These are phyloP conservation scores for Phylloporus sp. DNA, from an alignment of 768 basidiomycete genomes.

Conservation along the genomic window DNA sequence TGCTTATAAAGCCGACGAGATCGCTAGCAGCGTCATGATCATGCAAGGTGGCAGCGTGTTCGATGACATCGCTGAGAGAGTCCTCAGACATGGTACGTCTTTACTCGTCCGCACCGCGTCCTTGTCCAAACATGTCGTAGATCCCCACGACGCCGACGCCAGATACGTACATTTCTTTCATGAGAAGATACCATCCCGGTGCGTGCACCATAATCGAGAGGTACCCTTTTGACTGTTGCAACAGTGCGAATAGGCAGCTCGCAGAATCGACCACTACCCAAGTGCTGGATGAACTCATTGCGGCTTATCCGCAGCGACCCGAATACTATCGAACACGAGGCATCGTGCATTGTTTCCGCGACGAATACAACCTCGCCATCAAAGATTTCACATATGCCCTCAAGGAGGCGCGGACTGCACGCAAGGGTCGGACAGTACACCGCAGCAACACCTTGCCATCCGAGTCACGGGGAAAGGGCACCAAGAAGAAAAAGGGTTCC, in stretches of 20 bases:
- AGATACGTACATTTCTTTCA: conserved; percentile 93
- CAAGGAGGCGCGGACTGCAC: conserved; percentile 67
- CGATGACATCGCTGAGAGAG: conserved; percentile 87
- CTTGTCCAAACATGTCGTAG: conserved; percentile 33
- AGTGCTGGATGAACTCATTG: conserved; percentile 78
- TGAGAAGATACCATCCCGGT: conserved; percentile 93
- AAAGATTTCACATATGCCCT: conserved; percentile 82
- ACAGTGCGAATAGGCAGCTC: conserved; percentile 56
- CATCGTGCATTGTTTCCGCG: conserved; percentile 84
- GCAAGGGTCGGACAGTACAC: conserved; percentile 61
- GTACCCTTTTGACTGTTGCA: conserved; percentile 16
- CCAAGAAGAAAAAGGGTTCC: conserved; percentile 54
- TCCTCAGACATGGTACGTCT: conserved; percentile 61
- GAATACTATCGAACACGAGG: conserved; percentile 89
- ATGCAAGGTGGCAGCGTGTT: conserved; percentile 94
- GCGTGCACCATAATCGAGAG: conserved; percentile 20
- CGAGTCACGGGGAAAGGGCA: conserved; percentile 40
- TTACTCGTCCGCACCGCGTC: neutral
- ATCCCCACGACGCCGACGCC: conserved; percentile 74
- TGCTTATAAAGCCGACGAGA: conserved; percentile 85
- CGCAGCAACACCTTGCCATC: conserved; percentile 37
- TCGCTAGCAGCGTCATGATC: conserved; percentile 90
- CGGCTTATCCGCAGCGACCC: conserved; percentile 65
- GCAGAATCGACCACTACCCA: conserved; percentile 78
- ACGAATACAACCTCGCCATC: conserved; percentile 70